phyloP scores from a whole-genome alignment of 208 protist genomes.

The Leishmania guyanensis region DNA sequence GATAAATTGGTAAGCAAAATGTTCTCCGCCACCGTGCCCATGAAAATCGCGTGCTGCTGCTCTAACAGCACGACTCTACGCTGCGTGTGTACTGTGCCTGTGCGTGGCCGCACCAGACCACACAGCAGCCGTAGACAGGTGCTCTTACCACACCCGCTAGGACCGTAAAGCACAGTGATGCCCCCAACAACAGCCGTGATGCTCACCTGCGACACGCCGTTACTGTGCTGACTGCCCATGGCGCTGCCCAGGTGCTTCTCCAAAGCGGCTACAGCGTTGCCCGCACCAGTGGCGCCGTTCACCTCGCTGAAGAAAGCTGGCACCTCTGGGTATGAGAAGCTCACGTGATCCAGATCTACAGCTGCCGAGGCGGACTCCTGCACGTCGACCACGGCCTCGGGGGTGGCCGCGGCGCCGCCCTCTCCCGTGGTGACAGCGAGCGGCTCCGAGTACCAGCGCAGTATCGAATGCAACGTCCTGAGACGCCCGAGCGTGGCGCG shows the following conservation, averaged over 20 bases:
- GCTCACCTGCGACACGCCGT: conserved; percentile 47
- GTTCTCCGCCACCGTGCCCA: conserved; percentile 80
- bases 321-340: conserved; percentile 54
- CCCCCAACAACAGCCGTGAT: conserved; percentile 33
- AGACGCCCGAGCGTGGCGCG: conserved; percentile 52
- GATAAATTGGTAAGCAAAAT: conserved; percentile 54
- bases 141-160: conserved; percentile 82
- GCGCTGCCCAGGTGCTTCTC: conserved; percentile 1
- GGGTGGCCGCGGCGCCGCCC: background rate
- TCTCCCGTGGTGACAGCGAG: conserved; percentile 1
- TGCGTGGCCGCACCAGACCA: conserved; percentile 50
- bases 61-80: conserved; percentile 55
- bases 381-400: conserved; percentile 6
- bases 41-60: conserved; percentile 79
- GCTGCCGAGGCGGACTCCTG: conserved; percentile 17
- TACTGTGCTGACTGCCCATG: conserved; percentile 11
- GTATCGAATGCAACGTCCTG: conserved; percentile 43
- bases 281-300: background rate
- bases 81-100: conserved; percentile 57
- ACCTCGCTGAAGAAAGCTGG: conserved; percentile 51
- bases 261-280: background rate
- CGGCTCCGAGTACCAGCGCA: conserved; percentile 65
- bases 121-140: conserved; percentile 68
- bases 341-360: conserved; percentile 47
- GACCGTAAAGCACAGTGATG: conserved; percentile 73